Base-by-base conservation (phyloP, 129 eudicot species). In the Centrapalus pauciflorus region DNA sequence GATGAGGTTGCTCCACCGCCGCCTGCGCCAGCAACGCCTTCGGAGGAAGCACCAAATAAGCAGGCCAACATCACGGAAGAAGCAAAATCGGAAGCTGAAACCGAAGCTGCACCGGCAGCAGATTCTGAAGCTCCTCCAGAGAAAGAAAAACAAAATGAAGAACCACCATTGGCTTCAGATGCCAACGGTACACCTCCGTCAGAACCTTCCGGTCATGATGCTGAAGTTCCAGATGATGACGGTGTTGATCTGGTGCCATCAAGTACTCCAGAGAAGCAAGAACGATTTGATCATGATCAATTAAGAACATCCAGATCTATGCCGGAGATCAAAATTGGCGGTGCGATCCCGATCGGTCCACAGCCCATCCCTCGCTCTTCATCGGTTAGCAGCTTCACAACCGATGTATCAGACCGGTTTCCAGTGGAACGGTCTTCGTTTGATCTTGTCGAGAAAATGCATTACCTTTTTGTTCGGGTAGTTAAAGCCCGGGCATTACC, bases 371-470 rank as follows among this genome's bases (percentile, higher is more conserved):
- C 91, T 3, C 82, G 91, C 17, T 87, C 80, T 0, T 76, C 95
- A 3, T 83, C 96, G 2, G 80, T 89, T 3, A 80, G 89, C 37
- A 86, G 96, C 78, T 88, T 93, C 61, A 58, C 83, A 4, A 79
- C 95, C 0, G 92, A 86, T 9, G 65, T 67, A 20, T 85, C 96
- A 0, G 95, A 88, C 23, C 71, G 77, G 24, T 64, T 76, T 33
- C 62, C 85, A 4, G 71, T 83, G 16, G 96, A 84, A 58, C 85
- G 79, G 25, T 84, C 96, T 4, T 60, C 98, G 2, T 93, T 83
- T 13, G 98, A 93, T 55, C 92, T 93, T 0, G 98, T 93, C 4
- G 96, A 93, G 16, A 93, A 93, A 52, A 93, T 93, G 98, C 95
- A 93, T 27, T 93, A 93, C 63, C 77, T 93, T 24, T 93, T 93